Evolutionary conservation across 1,284 basidiomycete species (phyloP), one percentile per base, ranked within the genome.

Genomic region (Chondrostereum purpureum): DNA sequence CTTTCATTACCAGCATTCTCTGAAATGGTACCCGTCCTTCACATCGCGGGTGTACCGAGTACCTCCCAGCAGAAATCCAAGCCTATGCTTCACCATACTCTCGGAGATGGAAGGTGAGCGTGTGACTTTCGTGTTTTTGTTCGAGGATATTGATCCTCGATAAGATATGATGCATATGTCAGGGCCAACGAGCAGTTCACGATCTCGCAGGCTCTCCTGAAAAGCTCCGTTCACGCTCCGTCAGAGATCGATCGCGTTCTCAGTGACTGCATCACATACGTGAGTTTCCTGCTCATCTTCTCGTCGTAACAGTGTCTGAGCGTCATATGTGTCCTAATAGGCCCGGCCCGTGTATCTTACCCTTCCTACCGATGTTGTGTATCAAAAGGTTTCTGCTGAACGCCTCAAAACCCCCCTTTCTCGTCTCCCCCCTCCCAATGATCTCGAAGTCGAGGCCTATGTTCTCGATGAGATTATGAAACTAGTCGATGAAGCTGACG

Each of bases 1-100:
- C 21, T 6, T 6, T 42, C n/a, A n/a, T n/a, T n/a, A n/a, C 16
- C 27, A 84, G 85, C 86, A 3, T 84, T 78, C 63, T 84, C 89
- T 19, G 93, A 98, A 66, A 86, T 91, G 67, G 81, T 98, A 4
- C 94, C 94, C 5, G 77, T 98, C 3, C 73, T 98, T 4, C 94
- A 98, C 61, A 79, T 98, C 40, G 94, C 88, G 41, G 94, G 94
- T 47, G 81, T 82, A 1, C 93, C 94, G 0, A 86, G 79, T 52
- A 89, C 85, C 1, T 55, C 66, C 11, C 81, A 90, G 52, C 83
- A 88, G 55, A 82, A 77, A 63, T 70, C 62, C 35, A 83, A 70
- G 58, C 85, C 75, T 37, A 73, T 88, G 62, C 71, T 92, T 20
- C 90, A 92, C 56, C 89, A 93, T 57, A 92, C 92, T 0, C 78